phyloP scores from a whole-genome alignment of 306 rosid species.

The Astragalus membranaceus region DNA sequence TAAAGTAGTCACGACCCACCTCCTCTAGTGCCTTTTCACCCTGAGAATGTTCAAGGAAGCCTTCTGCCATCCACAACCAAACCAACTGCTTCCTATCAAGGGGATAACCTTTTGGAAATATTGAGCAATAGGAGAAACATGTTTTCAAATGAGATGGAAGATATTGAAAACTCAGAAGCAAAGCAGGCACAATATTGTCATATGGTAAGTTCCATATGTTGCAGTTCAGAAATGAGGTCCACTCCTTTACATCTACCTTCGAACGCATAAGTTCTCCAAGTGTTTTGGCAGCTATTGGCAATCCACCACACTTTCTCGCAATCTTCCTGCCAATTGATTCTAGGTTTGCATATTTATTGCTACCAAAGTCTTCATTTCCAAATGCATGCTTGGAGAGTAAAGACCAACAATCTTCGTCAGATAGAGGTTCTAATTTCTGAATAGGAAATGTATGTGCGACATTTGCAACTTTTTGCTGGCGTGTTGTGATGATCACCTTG shows the following conservation, averaged over 20 bases:
- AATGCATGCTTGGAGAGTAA: background rate
- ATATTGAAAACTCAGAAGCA: too few species aligned
- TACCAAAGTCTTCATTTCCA: too few species aligned
- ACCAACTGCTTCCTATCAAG: conserved; percentile 16
- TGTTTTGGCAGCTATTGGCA: conserved; percentile 5
- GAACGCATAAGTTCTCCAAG: conserved; percentile 27
- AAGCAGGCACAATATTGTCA: too few species aligned
- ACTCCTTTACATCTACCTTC: conserved; percentile 15
- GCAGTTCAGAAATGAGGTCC: conserved; percentile 16
- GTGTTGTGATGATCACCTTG: conserved; percentile 32
- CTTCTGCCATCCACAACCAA: conserved; percentile 32
- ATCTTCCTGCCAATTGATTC: conserved; percentile 17
- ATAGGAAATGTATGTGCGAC: conserved; percentile 33
- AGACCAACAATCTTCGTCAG: conserved; percentile 29
- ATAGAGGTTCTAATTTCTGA: conserved; percentile 18
- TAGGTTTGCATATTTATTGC: background rate
- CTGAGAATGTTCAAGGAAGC: background rate
- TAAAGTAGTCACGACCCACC: conserved; percentile 9
- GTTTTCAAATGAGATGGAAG: too few species aligned
- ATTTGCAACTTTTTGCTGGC: conserved; percentile 28
- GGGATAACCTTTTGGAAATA: conserved; percentile 25
- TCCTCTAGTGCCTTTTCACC: background rate
- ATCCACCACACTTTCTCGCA: too few species aligned
- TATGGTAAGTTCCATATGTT: too few species aligned
- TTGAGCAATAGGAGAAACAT: background rate